A percentile compares a stretch with the other conserved stretches of the same genome.
Evolutionary conservation across 768 basidiomycete species (phyloP).

Genomic region (Xerocomellus chrysenteron): DNA sequence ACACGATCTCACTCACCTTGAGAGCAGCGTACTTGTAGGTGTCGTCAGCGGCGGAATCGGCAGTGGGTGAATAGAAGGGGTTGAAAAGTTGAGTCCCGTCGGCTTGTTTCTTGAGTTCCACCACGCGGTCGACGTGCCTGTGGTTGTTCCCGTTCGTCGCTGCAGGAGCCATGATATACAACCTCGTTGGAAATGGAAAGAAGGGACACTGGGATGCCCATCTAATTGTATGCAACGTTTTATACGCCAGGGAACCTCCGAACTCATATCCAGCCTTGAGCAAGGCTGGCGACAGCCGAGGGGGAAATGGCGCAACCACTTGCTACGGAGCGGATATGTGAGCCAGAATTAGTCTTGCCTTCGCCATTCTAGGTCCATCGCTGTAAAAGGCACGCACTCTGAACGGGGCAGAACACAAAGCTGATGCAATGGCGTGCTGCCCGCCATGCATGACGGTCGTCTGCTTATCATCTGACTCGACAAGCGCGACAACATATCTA

Average conservation of each 20-base stretch:
- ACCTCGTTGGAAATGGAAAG: background rate
- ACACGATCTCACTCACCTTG: conserved; percentile 43
- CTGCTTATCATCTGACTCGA: background rate
- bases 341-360: conserved; percentile 9
- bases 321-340: conserved; percentile 10
- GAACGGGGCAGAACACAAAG: too few species aligned
- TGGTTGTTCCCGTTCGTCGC: conserved; percentile 40
- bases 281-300: conserved; percentile 8
- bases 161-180: conserved; percentile 47
- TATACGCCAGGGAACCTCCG: conserved; percentile 9
- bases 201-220: background rate
- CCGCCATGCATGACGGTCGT: background rate
- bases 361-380: conserved; percentile 9
- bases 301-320: conserved; percentile 21
- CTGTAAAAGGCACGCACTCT: background rate
- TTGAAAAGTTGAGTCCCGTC: conserved; percentile 42
- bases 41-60: conserved; percentile 48
- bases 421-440: background rate
- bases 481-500: background rate
- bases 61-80: conserved; percentile 67
- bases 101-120: conserved; percentile 25
- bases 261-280: background rate
- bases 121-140: conserved; percentile 18
- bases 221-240: conserved; percentile 5
- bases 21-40: conserved; percentile 56